Evolutionary conservation across 495 filamentous ascomycete genomes (phyloP), one percentile per base, ranked within the genome.

Genomic region (Friedmanniomyces endolithicus): DNA sequence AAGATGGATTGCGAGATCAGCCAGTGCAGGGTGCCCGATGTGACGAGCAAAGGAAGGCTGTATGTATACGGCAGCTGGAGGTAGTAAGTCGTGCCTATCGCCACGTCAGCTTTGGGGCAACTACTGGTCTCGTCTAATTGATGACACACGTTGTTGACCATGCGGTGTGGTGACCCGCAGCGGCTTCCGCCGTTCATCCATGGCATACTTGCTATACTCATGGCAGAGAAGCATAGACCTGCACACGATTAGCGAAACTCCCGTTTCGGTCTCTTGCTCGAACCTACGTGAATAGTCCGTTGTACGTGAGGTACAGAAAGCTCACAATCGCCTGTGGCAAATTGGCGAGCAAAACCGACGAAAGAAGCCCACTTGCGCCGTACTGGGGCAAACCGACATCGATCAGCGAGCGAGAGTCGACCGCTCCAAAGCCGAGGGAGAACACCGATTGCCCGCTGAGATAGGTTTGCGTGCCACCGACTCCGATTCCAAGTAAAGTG

Each of bases 291-390:
- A 72, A 53, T 2, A 74, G 47, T 37, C 65, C 51, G 60, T 76
- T 72, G 63, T 67, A 71, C 6, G 61, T 48, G 16, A 69, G 59
- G 53, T 78, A 78, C 12, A 70, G 50, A 6, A 75, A 57, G 2
- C 72, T 72, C 11, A 79, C 52, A 0, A 75, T 40, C 0, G 71
- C 49, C 57, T 79, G 76, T 0, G 72, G 72, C 3, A 61, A 47
- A 53, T 79, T 78, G 8, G 69, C 67, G 2, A 72, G 22, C 6
- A 74, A 52, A 0, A 69, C 61, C 8, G 49, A 33, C 14, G 27
- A 27, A 25, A 53, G 33, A 6, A 41, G 35, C 7, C 53, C 53
- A 25, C 53, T 17, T 6, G 35, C 29, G 2, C 46, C 53, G 9
- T 20, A 9, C 33, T 40, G 40, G 2, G 54, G 54, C 49, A 52